Evolutionary conservation across 495 filamentous ascomycete genomes (phyloP).

Genomic region (Antarctomyces pellizariae): DNA sequence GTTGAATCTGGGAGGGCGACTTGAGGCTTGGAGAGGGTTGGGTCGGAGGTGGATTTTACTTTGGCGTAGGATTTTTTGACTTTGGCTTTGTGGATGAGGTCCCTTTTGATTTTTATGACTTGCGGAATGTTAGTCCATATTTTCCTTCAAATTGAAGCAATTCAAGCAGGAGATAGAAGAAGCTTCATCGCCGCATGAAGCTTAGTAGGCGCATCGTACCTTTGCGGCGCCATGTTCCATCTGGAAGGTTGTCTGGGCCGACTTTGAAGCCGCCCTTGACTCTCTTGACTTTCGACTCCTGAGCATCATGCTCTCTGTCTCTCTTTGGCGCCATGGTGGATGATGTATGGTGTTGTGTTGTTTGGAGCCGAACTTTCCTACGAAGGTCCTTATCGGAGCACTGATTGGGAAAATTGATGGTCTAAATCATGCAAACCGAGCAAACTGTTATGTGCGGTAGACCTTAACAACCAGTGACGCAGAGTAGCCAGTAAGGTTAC

Average conservation of each 20-base stretch:
- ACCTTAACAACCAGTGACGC: no score
- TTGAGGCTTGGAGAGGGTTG: slow-evolving; percentile 8
- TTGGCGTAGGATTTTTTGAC: slow-evolving; percentile 86
- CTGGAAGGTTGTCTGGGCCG: slow-evolving; percentile 79
- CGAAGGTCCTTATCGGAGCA: no score
- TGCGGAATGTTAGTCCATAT: slow-evolving; percentile 4
- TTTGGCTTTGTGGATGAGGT: slow-evolving; percentile 82
- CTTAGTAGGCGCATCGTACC: slow-evolving; percentile 21
- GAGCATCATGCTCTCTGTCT: slow-evolving; percentile 24
- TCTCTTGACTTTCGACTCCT: slow-evolving; percentile 20
- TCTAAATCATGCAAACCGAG: no score
- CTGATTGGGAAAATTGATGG: no score
- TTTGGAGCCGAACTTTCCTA: no score
- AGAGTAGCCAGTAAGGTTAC: no score
- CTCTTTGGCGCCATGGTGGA: slow-evolving; percentile 40
- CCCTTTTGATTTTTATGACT: slow-evolving; percentile 84
- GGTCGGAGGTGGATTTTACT: slow-evolving; percentile 38
- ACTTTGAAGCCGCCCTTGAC: slow-evolving; percentile 35
- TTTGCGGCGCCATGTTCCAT: slow-evolving; percentile 80
- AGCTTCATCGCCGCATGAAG: neutral
- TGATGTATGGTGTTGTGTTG: no score
- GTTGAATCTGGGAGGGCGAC: slow-evolving; percentile 1
- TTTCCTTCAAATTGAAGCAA: neutral
- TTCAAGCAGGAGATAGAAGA: slow-evolving; percentile 1
- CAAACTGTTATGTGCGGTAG: no score